Conservation (phyloP, 78 protist species). For the Dictyostelium intermedium region DNA sequence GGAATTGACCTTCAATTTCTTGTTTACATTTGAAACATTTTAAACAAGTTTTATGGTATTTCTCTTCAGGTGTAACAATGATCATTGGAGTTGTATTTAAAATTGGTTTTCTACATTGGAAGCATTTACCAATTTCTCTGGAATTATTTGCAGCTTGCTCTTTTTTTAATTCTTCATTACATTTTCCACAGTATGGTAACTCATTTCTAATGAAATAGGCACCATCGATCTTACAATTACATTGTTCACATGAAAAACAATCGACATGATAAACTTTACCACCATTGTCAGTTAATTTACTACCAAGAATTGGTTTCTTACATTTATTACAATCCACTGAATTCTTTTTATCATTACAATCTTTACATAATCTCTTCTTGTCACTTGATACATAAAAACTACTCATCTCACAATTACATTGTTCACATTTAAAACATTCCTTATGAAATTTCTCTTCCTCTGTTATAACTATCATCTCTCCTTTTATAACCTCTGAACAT, state of each 20-base stretch:
- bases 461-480: not conserved
- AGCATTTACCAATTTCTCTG: conserved; percentile 27
- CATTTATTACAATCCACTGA: not conserved
- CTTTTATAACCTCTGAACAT: not conserved
- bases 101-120: conserved; percentile 17
- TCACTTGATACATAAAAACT: conserved; percentile 4
- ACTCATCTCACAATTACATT: not conserved
- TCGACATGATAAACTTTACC: conserved; percentile 33
- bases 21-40: conserved; percentile 10
- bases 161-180: conserved; percentile 25
- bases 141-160: not conserved
- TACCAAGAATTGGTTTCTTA: conserved; percentile 29
- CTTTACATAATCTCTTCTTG: not conserved
- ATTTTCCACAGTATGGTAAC: not conserved
- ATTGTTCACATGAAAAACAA: conserved; percentile 33
- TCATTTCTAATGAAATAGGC: conserved; percentile 6
- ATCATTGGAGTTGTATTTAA: not conserved
- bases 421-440: conserved; percentile 46
- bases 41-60: conserved; percentile 43
- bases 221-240: not conserved
- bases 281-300: conserved; percentile 25
- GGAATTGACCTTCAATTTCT: conserved; percentile 31
- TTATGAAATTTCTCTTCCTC: not conserved
- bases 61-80: conserved; percentile 23
- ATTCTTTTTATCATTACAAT: conserved; percentile 12